Evolutionary conservation across 768 basidiomycete species (phyloP).

Genomic region (Trametes maxima): DNA sequence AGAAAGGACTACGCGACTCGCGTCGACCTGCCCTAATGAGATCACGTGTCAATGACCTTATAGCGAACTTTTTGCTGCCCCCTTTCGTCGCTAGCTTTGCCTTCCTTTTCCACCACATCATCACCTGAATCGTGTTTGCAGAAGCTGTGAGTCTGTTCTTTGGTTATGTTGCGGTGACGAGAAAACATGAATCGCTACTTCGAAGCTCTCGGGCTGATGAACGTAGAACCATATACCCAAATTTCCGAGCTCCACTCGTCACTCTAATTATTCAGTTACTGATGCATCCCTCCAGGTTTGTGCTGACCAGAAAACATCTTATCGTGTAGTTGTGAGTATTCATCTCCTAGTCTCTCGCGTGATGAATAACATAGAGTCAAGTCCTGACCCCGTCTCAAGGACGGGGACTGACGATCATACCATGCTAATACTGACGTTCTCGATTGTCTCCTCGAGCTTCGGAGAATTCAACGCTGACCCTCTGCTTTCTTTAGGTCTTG

Average conservation of each 20-base stretch:
- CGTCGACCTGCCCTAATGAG: conserved; percentile 38
- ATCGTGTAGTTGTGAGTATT: conserved; percentile 38
- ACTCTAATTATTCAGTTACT: conserved; percentile 21
- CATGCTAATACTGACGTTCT: conserved; percentile 85
- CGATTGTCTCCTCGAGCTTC: conserved; percentile 28
- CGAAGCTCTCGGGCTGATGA: conserved; percentile 74
- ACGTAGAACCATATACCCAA: conserved; percentile 78
- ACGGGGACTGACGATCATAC: conserved; percentile 71
- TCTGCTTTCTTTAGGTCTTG: neutral
- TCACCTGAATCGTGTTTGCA: conserved; percentile 7
- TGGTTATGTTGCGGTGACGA: conserved; percentile 54
- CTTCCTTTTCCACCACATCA: neutral
- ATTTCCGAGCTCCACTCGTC: conserved; percentile 68
- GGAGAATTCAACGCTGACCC: conserved; percentile 5
- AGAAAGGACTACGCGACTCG: conserved; percentile 17
- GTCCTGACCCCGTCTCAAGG: conserved; percentile 80
- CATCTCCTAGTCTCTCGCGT: conserved; percentile 32
- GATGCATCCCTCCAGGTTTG: conserved; percentile 5
- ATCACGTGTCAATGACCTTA: conserved; percentile 37
- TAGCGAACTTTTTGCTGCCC: conserved; percentile 29
- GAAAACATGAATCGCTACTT: conserved; percentile 83
- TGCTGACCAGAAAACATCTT: neutral
- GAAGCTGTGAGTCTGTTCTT: conserved; percentile 37
- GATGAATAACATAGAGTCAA: conserved; percentile 90
- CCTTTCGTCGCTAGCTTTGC: conserved; percentile 18